These are phyloP conservation scores for Clavaria fumosa DNA, from an alignment of 768 basidiomycete genomes.

Conservation along the genomic window DNA sequence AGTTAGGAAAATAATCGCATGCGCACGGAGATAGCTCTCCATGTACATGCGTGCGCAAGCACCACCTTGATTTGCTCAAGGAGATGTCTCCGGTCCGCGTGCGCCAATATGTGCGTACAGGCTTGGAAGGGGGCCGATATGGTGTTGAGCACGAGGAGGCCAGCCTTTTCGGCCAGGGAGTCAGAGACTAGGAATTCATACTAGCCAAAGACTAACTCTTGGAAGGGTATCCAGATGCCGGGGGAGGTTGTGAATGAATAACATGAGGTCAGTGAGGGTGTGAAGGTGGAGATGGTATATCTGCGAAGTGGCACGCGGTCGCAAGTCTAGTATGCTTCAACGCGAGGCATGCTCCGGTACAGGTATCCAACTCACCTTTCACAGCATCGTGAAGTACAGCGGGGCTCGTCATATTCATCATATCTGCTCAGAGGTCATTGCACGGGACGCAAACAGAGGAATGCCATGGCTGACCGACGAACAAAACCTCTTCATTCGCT, in stretches of 20 bases:
- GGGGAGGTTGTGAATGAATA: constrained; percentile 41
- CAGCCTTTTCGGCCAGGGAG: constrained; percentile 23
- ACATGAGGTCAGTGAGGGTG: constrained; percentile 36
- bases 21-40: constrained; percentile 35
- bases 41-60: constrained; percentile 33
- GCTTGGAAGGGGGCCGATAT: constrained; percentile 55
- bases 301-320: constrained; percentile 11
- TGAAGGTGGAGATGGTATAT: constrained; percentile 30
- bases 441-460: background rate
- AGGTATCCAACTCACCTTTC: constrained; percentile 12
- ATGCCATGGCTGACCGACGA: constrained; percentile 35
- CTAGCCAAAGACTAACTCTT: constrained; percentile 24
- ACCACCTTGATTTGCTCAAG: constrained; percentile 37
- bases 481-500: constrained; percentile 36
- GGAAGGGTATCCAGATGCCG: constrained; percentile 28
- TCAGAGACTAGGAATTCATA: background rate
- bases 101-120: constrained; percentile 23
- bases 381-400: constrained; percentile 17
- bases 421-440: constrained; percentile 21
- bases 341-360: constrained; percentile 10
- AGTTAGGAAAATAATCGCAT: background rate
- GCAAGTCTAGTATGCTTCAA: constrained; percentile 9
- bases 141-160: constrained; percentile 50
- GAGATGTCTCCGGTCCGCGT: constrained; percentile 25
- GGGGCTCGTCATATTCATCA: constrained; percentile 28